Conservation (phyloP, 805 yeast species). For the Nakazawaea ishiwadae region DNA sequence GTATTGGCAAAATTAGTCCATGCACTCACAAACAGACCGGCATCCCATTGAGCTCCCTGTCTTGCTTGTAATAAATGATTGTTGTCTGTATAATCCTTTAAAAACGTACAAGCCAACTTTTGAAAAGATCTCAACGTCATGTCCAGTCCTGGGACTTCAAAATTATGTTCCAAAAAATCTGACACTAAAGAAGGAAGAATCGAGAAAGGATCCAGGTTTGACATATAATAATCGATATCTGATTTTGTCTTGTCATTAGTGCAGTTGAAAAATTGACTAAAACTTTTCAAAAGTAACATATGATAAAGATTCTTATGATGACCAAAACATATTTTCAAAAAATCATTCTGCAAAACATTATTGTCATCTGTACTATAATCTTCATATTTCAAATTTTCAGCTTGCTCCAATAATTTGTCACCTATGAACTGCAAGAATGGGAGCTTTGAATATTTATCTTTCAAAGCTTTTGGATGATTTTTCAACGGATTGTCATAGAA, state of each 20-base stretch:
- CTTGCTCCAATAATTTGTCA: not conserved
- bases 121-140: not conserved
- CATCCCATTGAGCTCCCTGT: not conserved
- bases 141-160: not conserved
- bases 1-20: not conserved
- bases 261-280: not conserved
- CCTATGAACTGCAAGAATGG: not conserved
- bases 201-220: conserved; percentile 2
- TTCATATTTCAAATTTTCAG: not conserved
- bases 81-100: not conserved
- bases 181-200: not conserved
- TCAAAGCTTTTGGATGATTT: conserved; percentile 2
- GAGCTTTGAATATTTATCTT: not conserved
- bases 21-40: not conserved
- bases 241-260: not conserved
- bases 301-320: conserved; percentile 2
- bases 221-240: not conserved
- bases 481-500: not conserved
- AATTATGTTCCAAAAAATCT: not conserved
- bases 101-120: not conserved
- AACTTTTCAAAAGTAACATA: conserved; percentile 7
- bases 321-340: conserved; percentile 3
- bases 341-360: conserved; percentile 5
- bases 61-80: not conserved
- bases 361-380: not conserved